Percentiles rank a stretch among this genome's conserved stretches.
Evolutionary conservation across 345 rosid species (phyloP).

Genomic region (Populus alba): DNA sequence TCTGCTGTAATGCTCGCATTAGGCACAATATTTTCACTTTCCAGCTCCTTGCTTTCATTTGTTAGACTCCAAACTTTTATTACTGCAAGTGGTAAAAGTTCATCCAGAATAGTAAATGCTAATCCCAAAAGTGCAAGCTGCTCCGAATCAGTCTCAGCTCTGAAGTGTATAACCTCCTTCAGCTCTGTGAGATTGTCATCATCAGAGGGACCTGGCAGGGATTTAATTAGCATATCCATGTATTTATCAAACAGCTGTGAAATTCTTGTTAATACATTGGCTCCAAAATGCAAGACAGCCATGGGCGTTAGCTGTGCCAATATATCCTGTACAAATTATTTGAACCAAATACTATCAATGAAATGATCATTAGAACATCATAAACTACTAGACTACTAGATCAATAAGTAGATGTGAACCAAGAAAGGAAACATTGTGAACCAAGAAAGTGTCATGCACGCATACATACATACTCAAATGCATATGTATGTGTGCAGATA

Average conservation of each 20-base stretch:
- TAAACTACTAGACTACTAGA: background rate
- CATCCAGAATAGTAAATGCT: slow-evolving; percentile 87
- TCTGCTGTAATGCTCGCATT: slow-evolving; percentile 49
- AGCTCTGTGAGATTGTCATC: slow-evolving; percentile 81
- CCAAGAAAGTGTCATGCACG: background rate
- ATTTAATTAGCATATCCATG: slow-evolving; percentile 68
- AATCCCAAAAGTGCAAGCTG: slow-evolving; percentile 89
- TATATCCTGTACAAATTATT: slow-evolving; percentile 57
- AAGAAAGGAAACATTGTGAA: background rate
- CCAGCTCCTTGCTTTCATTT: slow-evolving; percentile 46
- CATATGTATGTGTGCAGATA: background rate
- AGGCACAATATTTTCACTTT: slow-evolving; percentile 40
- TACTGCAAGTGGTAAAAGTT: slow-evolving; percentile 65
- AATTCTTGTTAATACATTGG: slow-evolving; percentile 64
- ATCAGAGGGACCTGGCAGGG: slow-evolving; percentile 84
- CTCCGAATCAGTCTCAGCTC: slow-evolving; percentile 92
- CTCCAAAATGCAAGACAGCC: slow-evolving; percentile 76
- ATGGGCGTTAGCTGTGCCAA: slow-evolving; percentile 76
- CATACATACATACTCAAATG: background rate
- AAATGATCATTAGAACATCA: slow-evolving; percentile 4
- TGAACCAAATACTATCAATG: slow-evolving; percentile 13
- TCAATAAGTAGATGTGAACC: background rate
- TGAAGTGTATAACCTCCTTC: slow-evolving; percentile 62
- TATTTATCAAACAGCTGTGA: slow-evolving; percentile 77
- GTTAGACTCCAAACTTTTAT: slow-evolving; percentile 60